Evolutionary conservation across 1,139 yeast genomes (phyloP).

Genomic region (Diutina mesorugosa): DNA sequence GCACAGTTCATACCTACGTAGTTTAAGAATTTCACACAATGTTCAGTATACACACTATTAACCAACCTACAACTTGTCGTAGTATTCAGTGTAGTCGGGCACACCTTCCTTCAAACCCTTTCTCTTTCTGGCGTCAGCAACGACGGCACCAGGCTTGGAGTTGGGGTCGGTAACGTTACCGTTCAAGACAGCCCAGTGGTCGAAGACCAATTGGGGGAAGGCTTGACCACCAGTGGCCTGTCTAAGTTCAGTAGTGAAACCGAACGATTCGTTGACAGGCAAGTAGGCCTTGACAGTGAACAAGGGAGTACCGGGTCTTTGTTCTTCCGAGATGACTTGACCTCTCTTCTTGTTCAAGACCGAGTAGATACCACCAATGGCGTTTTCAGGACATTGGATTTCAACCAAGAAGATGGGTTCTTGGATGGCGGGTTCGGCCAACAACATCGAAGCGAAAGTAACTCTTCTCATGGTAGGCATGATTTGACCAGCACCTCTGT

Average conservation of each 20-base stretch:
- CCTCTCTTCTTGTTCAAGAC: constrained; percentile 99
- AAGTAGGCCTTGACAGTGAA: constrained; percentile 98
- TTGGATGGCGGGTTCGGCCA: constrained; percentile 98
- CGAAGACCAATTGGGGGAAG: constrained; percentile 99
- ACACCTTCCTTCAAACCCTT: constrained; percentile 86
- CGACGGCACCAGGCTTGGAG: constrained; percentile 93
- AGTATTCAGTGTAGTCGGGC: constrained; percentile 99
- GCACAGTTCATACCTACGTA: too few relatives aligned
- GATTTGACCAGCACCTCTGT: constrained; percentile 99
- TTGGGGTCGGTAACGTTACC: constrained; percentile 91
- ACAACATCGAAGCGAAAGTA: constrained; percentile 94
- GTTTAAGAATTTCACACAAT: not conserved
- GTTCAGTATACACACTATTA: not conserved
- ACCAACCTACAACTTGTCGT: constrained; percentile 85
- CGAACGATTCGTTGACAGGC: constrained; percentile 99
- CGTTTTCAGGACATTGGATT: constrained; percentile 98
- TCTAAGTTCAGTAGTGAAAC: constrained; percentile 99
- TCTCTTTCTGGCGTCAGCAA: constrained; percentile 84
- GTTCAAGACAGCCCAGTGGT: constrained; percentile 86
- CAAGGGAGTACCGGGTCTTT: constrained; percentile 99
- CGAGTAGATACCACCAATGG: constrained; percentile 99
- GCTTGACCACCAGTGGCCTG: constrained; percentile 99
- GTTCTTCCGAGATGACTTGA: constrained; percentile 97
- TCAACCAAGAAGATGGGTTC: constrained; percentile 99
- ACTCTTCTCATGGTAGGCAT: constrained; percentile 99